phyloP scores from a whole-genome alignment of 163 green algal species.

The Scenedesmus sp. region DNA sequence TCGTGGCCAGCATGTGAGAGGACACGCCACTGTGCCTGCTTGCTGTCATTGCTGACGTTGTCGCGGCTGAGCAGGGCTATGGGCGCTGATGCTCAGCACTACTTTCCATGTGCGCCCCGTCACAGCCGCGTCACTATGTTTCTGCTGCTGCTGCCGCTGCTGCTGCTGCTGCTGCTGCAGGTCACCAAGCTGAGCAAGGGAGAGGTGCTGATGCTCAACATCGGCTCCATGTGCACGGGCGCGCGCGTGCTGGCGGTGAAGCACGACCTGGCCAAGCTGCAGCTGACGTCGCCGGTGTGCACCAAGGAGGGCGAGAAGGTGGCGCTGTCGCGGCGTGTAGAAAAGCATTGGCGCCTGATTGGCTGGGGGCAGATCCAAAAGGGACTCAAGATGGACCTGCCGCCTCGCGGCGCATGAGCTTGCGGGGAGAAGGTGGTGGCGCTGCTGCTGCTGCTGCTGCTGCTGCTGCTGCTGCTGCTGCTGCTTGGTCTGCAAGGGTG shows the following conservation, averaged over 20 bases:
- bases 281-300: slow-evolving; percentile 98
- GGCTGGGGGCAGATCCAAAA: slow-evolving; percentile 98
- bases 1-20: too few relatives aligned
- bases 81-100: too few relatives aligned
- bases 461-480: too few relatives aligned
- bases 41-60: too few relatives aligned
- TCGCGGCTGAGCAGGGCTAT: too few relatives aligned
- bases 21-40: too few relatives aligned
- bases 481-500: neutral
- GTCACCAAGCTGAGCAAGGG: slow-evolving; percentile 97
- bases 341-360: slow-evolving; percentile 98
- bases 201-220: slow-evolving; percentile 99
- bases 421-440: neutral
- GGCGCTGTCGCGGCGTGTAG: slow-evolving; percentile 89
- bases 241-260: slow-evolving; percentile 97
- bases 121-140: too few relatives aligned
- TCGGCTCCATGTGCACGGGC: slow-evolving; percentile 99
- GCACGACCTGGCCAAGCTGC: slow-evolving; percentile 98
- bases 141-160: too few relatives aligned
- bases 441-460: too few relatives aligned
- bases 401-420: slow-evolving; percentile 1
- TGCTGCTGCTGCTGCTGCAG: slow-evolving; percentile 55
- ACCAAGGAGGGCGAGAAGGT: slow-evolving; percentile 99
- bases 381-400: slow-evolving; percentile 80
- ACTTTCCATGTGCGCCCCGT: too few relatives aligned